phyloP scores from a whole-genome alignment of 495 filamentous ascomycete genomes.

The Penicillium manginii region DNA sequence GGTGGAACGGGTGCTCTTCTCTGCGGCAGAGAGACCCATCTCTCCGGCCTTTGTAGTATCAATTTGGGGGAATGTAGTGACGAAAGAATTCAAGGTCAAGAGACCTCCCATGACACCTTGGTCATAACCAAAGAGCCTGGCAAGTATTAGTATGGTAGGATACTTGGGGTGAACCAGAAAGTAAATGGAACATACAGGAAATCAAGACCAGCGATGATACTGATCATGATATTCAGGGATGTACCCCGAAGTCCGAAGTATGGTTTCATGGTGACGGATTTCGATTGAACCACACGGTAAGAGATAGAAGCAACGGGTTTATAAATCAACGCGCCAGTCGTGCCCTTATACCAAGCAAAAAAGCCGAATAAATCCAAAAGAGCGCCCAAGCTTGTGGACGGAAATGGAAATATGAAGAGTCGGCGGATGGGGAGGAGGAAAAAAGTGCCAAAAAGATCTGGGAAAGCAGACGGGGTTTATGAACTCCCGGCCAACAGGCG shows the following conservation, averaged over 20 bases:
- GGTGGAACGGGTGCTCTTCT: slow-evolving; percentile 46
- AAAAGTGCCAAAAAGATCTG: slow-evolving; percentile 7
- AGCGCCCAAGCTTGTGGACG: slow-evolving; percentile 12
- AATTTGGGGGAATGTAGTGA: slow-evolving; percentile 54
- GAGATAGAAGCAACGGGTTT: slow-evolving; percentile 8
- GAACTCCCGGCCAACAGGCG: slow-evolving; percentile 9
- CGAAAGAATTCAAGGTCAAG: slow-evolving; percentile 53
- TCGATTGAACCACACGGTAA: neutral
- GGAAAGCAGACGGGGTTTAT: slow-evolving; percentile 21
- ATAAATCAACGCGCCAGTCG: slow-evolving; percentile 18
- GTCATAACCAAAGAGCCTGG: slow-evolving; percentile 42
- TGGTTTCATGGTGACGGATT: slow-evolving; percentile 26
- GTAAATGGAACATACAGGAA: slow-evolving; percentile 53
- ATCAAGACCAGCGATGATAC: slow-evolving; percentile 68
- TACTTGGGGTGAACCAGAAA: neutral
- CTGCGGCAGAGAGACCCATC: slow-evolving; percentile 23
- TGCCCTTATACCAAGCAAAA: neutral
- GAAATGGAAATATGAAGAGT: slow-evolving; percentile 5
- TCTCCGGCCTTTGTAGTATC: slow-evolving; percentile 43
- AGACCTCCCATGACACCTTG: slow-evolving; percentile 61
- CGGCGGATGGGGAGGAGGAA: slow-evolving; percentile 3
- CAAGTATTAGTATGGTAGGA: slow-evolving; percentile 10
- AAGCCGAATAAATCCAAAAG: slow-evolving; percentile 1
- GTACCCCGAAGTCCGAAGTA: slow-evolving; percentile 68
- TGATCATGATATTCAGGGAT: slow-evolving; percentile 67